Percentiles rank a stretch among this genome's conserved stretches.
Evolutionary conservation across 1,284 basidiomycete genomes (phyloP).

Genomic region (Sporisorium reilianum): DNA sequence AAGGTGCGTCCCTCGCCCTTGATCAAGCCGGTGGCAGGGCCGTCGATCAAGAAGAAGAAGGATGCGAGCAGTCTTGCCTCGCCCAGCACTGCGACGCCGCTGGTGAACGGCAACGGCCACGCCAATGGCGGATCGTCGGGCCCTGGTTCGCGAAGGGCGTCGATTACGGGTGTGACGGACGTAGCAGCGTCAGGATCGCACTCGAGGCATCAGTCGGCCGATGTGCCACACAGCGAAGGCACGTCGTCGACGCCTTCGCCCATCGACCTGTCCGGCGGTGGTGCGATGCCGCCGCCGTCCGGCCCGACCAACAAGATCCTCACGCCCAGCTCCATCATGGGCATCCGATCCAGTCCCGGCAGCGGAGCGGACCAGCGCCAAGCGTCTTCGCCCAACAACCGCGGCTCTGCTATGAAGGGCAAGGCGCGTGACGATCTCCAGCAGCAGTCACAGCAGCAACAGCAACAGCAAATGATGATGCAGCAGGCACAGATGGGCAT

Average conservation of each 20-base stretch:
- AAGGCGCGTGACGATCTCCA: constrained; percentile 30
- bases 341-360: constrained; percentile 48
- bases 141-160: constrained; percentile 31
- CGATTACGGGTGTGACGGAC: constrained; percentile 18
- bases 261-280: constrained; percentile 54
- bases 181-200: constrained; percentile 11
- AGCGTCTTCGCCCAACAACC: constrained; percentile 20
- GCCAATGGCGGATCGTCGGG: constrained; percentile 21
- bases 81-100: constrained; percentile 25
- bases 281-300: constrained; percentile 52
- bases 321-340: constrained; percentile 67
- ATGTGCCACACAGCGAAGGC: constrained; percentile 58
- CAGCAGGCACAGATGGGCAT: constrained; percentile 15
- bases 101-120: constrained; percentile 23
- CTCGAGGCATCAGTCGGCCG: constrained; percentile 49
- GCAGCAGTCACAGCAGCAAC: constrained; percentile 22
- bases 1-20: constrained; percentile 65
- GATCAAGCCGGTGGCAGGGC: constrained; percentile 61
- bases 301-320: constrained; percentile 52
- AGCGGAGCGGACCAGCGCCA: constrained; percentile 15
- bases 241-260: constrained; percentile 63
- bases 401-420: constrained; percentile 23
- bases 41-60: constrained; percentile 46
- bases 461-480: constrained; percentile 18
- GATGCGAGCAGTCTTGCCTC: constrained; percentile 19